Base-by-base conservation (phyloP, 2,329 filamentous ascomycete genomes). In the Diaporthe amygdali region DNA sequence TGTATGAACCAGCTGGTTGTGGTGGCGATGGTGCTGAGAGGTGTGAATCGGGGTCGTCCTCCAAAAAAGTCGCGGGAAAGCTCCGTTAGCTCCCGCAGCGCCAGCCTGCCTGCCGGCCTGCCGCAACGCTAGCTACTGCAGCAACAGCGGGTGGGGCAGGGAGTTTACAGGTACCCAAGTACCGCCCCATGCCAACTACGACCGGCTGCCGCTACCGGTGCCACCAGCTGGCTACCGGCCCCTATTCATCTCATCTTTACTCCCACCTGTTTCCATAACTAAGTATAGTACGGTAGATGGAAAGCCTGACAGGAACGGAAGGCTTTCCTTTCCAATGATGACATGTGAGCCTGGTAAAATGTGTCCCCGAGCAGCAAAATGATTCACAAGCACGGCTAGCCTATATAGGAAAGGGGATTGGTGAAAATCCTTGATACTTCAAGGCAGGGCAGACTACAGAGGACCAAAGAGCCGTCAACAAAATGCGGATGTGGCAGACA, bases 61-160 rank as follows among this genome's bases (percentile, higher is more conserved):
- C 37, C 59, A 64, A 49, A 64, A 64, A 37, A n/a, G 30, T 64
- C 30, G 44, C 44, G 59, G 59, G 41, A 64, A 14, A 64, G 59
- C 59, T 64, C 59, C 59, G 59, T 64, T 64, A 64, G 59, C 59
- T 64, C 59, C 59, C 59, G 59, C 59, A 25, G 8, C 25, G 46
- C 59, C 59, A 37, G 44, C 59, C 59, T 34, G 46, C 59, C 59
- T 49, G 44, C 59, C 59, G 34, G 59, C 59, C 59, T 49, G 59
- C 41, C 59, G 37, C 44, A 37, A 41, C 55, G 44, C 59, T 49
- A 63, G 59, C 41, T 64, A 49, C 44, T 64, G 59, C 59, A 64
- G 30, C 59, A 63, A 12, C 41, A 63, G 27, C 59, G 34, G 34
- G 59, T 63, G 59, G 59, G 59, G 59, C 59, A 49, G n/a, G n/a